Evolutionary conservation across 176 grass and related monocot genomes (phyloP).

Genomic region (Oryza australiensis): DNA sequence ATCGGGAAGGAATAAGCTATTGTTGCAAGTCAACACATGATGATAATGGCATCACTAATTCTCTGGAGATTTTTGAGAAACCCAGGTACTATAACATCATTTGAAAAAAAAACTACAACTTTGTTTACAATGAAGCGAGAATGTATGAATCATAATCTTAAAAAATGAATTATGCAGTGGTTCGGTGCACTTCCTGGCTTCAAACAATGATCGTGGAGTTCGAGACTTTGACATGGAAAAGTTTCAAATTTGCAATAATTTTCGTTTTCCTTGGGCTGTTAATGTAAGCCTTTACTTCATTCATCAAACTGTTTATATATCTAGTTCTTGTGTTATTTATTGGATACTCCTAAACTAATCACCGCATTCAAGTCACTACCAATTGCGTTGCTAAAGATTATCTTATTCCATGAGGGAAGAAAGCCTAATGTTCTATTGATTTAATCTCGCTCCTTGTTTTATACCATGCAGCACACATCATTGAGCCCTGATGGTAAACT

Average conservation of each 20-base stretch:
- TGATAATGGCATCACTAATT: slow-evolving; percentile 76
- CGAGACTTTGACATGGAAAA: slow-evolving; percentile 76
- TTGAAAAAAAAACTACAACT: background rate
- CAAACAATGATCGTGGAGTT: slow-evolving; percentile 79
- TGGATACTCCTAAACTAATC: background rate
- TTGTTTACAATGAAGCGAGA: slow-evolving; percentile 2
- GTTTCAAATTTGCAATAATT: slow-evolving; percentile 72
- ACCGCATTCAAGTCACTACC: background rate
- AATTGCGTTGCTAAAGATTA: background rate
- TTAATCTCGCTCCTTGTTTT: slow-evolving; percentile 27
- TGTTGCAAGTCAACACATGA: slow-evolving; percentile 72
- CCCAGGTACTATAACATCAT: slow-evolving; percentile 53
- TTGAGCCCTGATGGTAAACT: slow-evolving; percentile 77
- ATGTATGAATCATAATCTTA: slow-evolving; percentile 3
- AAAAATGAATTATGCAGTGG: slow-evolving; percentile 47
- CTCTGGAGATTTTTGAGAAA: slow-evolving; percentile 77
- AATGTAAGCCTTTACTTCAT: slow-evolving; percentile 55
- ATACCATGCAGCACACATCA: slow-evolving; percentile 66
- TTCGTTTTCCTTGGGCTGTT: slow-evolving; percentile 64
- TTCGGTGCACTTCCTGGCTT: slow-evolving; percentile 71
- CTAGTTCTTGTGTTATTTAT: background rate
- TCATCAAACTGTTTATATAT: background rate
- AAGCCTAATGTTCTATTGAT: background rate
- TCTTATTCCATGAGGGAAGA: background rate
- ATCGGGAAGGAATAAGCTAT: slow-evolving; percentile 83